A percentile compares a stretch with the other conserved stretches of the same genome.
Conservation (phyloP, 495 filamentous ascomycete species). For the Pyrenopolyporus hunteri region DNA sequence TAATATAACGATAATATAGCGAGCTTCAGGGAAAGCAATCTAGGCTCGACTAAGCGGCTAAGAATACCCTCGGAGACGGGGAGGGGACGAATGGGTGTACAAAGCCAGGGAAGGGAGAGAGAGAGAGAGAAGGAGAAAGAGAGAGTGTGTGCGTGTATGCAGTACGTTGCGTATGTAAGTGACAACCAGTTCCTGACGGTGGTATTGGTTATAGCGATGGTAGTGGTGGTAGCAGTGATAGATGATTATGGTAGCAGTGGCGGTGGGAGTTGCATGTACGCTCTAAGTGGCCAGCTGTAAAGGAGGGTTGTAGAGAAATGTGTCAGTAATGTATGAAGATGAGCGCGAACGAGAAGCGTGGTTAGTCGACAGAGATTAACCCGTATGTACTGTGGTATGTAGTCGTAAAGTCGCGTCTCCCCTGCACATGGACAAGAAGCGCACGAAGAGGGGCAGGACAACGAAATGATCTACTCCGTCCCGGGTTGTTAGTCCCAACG, state of each 20-base stretch:
- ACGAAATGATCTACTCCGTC: constrained; percentile 25
- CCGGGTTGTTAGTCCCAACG: background rate
- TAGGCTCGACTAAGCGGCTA: constrained; percentile 22
- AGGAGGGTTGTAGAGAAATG: constrained; percentile 3
- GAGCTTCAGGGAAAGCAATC: background rate
- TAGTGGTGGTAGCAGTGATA: too few relatives aligned
- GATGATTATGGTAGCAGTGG: too few relatives aligned
- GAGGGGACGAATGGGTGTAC: background rate
- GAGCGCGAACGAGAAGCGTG: constrained; percentile 6
- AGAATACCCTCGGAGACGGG: constrained; percentile 12
- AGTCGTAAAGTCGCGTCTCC: too few relatives aligned
- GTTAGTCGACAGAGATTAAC: constrained; percentile 7
- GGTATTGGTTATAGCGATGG: too few relatives aligned
- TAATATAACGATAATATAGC: constrained; percentile 7
- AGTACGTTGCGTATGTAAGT: constrained; percentile 1
- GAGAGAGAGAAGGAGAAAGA: background rate
- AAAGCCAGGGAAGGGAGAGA: background rate
- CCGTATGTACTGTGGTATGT: too few relatives aligned
- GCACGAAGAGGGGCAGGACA: constrained; percentile 15
- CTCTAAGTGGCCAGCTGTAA: background rate
- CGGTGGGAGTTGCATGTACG: background rate
- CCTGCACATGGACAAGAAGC: too few relatives aligned
- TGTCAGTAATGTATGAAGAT: constrained; percentile 9
- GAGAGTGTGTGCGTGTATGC: background rate
- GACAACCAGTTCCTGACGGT: constrained; percentile 8